Base-by-base conservation (phyloP, 2,329 filamentous ascomycete species). In the Fusarium sulawesiense region DNA sequence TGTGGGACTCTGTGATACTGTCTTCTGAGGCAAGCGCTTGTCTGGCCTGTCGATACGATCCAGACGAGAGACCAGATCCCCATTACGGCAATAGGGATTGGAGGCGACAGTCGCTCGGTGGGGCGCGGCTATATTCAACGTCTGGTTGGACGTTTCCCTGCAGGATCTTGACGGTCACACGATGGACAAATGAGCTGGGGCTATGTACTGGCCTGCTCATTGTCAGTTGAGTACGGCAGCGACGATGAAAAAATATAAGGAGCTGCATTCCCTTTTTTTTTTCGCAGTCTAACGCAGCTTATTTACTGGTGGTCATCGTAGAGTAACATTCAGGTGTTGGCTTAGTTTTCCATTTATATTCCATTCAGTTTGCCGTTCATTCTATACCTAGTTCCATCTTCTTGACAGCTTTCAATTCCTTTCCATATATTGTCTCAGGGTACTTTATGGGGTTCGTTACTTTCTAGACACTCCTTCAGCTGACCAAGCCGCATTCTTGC, bases 41-140 rank as follows among this genome's bases (percentile, higher is more conserved):
- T 73, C 56, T 29, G 76, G 57, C 34, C 14, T n/a, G 49, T 50
- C 32, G 11, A 70, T 58, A 42, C 74, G 53, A 40, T 61, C 59
- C 32, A 14, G n/a, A 14, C 69, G 71, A 44, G 66, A 27, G 13
- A 77, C 64, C 4, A 76, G 21, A 42, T 76, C 68, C 21, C 21
- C 21, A 21, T 21, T 21, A 21, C 21, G 21, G 21, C 21, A 21
- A 21, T 21, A 21, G 21, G 4, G 21, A 21, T 21, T 21, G 21
- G 21, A 21, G 21, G 21, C 21, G 21, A 21, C 21, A 21, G 21
- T 4, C 20, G 64, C 18, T 14, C 20, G 41, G 18, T 37, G 18
- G 34, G 0, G 18, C 34, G 34, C 34, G 34, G 34, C 34, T 37
- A 37, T n/a, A 37, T 6, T 37, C 18, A 12, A n/a, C 34, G 34